Base-by-base conservation (phyloP, 345 rosid species). In the Garcia nutans region DNA sequence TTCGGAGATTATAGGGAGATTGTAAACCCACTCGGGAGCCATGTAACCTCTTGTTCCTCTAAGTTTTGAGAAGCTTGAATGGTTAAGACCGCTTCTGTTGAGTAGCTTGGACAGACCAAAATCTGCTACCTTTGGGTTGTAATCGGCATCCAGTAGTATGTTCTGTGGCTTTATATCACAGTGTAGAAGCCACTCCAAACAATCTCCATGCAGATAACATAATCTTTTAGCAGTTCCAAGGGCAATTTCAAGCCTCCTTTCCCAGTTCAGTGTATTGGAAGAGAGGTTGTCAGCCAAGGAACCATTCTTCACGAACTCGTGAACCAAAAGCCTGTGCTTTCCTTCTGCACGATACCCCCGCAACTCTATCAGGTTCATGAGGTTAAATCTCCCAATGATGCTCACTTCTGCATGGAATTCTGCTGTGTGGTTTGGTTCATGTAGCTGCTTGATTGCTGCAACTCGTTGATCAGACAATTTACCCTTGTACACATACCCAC, bases 331-430 rank as follows among this genome's bases (percentile, higher is more conserved):
- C 71, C 78, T 77, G 44, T 65, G 81, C 41, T 76, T 76, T 2
- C 73, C 70, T 58, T 79, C 79, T 0, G 57, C 74, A 10, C 83
- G 79, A 28, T 69, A 79, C 2, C 85, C 85, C 79, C 77, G 73
- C 79, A 77, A 74, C 26, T 80, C 73, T 17, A 83, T 80, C 64
- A 83, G 31, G 70, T 77, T 70, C 83, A 77, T 83, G 71, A 80
- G 85, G 52, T 83, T 83, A 37, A 83, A 74, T 71, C 52, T 79
- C 33, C 83, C 85, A 31, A 83, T 83, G 5, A 78, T 76, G 83
- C 77, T 77, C 28, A 83, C 76, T 76, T 83, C 85, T 41, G 81
- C 83, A 5, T 77, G 70, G 66, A 83, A 83, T 66, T 77, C 86
- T 22, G 75, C 86, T 8, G 77, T 79, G 52, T 70, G 76, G 24